Evolutionary conservation across 2,329 filamentous ascomycete genomes (phyloP), one percentile per base, ranked within the genome.

Genomic region (Setomelanomma holmii): DNA sequence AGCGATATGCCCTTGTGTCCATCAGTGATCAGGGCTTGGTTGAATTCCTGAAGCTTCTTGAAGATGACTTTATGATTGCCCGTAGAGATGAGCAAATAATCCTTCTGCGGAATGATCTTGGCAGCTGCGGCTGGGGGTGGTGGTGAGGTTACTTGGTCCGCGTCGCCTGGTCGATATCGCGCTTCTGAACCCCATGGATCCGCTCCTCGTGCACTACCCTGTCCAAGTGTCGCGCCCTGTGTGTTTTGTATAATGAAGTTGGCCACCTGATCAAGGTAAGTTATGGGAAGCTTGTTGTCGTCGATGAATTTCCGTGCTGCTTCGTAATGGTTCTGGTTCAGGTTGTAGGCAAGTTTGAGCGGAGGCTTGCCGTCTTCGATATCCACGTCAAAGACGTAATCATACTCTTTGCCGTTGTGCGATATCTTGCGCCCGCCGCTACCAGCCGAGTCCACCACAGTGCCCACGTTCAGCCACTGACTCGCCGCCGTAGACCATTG

Each of bases 371-470:
- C 93, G 67, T 97, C 93, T 72, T 96, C 91, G 56, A 97, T 96
- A 65, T 96, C 93, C 21, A 97, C 93, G 68, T 97, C 93, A 63
- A 98, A 98, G 7, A 99, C 93, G 67, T 89, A 97, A 71, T 99
- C 95, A 72, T 96, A 99, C 55, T 93, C 90, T 69, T 96, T 86
- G 24, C 93, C 93, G 1, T 90, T 81, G 69, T 93, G 89, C 52
- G 86, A 86, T 12, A 76, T 72, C 46, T 78, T 79, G 10, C 71
- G 69, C 10, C 91, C 90, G 60, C 87, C 91, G 69, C 91, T 96
- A 33, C 89, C 91, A 4, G 89, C 90, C 3, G 91, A 86, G 64
- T 96, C 91, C 10, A 98, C 95, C 0, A 99, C 93, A 0, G 92
- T 96, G n/a, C 95, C 95, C 7, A 98, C 89, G 56, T 89, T 89